These are phyloP conservation scores for Pseudozyma hubeiensis DNA, from an alignment of 1,284 basidiomycete species.

Conservation along the genomic window DNA sequence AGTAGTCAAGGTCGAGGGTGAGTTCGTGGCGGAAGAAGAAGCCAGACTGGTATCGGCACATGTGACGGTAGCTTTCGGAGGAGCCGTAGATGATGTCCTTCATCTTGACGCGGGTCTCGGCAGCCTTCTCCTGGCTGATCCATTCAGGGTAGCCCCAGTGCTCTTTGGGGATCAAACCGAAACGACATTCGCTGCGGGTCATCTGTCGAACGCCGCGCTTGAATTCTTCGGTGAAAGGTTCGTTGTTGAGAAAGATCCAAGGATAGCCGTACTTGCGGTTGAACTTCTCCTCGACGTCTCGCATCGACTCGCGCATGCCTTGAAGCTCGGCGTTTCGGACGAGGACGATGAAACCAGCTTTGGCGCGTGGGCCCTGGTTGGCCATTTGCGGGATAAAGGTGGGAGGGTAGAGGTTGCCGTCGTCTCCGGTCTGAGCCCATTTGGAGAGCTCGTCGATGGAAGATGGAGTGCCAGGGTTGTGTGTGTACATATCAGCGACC, in stretches of 20 bases:
- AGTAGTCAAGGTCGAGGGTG: slow-evolving; percentile 84
- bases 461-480: slow-evolving; percentile 48
- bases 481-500: slow-evolving; percentile 59
- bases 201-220: slow-evolving; percentile 66
- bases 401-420: slow-evolving; percentile 66
- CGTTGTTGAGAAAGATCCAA: slow-evolving; percentile 70
- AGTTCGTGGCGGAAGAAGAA: slow-evolving; percentile 72
- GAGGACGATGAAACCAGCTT: slow-evolving; percentile 68
- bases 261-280: slow-evolving; percentile 69
- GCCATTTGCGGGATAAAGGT: slow-evolving; percentile 59
- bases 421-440: slow-evolving; percentile 57
- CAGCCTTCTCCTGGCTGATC: slow-evolving; percentile 74
- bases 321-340: slow-evolving; percentile 68
- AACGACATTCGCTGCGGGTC: slow-evolving; percentile 70
- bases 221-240: slow-evolving; percentile 69
- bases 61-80: slow-evolving; percentile 73
- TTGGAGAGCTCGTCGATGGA: slow-evolving; percentile 59
- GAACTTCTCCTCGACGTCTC: slow-evolving; percentile 64
- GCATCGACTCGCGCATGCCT: slow-evolving; percentile 62
- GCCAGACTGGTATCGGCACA: slow-evolving; percentile 91
- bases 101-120: slow-evolving; percentile 77
- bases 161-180: slow-evolving; percentile 83
- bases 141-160: slow-evolving; percentile 88
- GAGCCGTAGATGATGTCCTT: slow-evolving; percentile 86
- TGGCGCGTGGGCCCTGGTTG: slow-evolving; percentile 63